Percentiles rank a stretch among this genome's conserved stretches.
These are phyloP conservation scores for Starmerella floris DNA, from an alignment of 805 yeast genomes.

Conservation along the genomic window DNA sequence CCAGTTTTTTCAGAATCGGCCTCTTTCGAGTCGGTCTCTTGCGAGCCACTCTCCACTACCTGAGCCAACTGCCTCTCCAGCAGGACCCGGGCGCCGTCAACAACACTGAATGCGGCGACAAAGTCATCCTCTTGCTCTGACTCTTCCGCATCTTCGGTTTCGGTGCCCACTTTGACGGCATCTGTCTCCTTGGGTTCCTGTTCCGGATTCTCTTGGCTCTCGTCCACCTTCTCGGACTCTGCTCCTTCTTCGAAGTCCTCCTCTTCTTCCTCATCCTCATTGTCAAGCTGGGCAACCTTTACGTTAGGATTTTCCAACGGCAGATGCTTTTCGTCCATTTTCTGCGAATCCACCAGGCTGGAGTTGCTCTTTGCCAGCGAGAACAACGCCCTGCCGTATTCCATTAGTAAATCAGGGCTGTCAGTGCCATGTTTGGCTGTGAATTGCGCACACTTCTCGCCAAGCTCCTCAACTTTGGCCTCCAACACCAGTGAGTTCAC, in stretches of 20 bases:
- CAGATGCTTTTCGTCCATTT: constrained; percentile 20
- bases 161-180: not conserved
- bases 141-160: constrained; percentile 16
- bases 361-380: constrained; percentile 61
- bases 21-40: constrained; percentile 22
- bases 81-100: constrained; percentile 63
- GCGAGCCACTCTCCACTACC: constrained; percentile 24
- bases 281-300: constrained; percentile 18
- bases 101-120: constrained; percentile 56
- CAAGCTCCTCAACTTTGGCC: constrained; percentile 9
- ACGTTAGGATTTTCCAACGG: constrained; percentile 17
- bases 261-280: constrained; percentile 23
- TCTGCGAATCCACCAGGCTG: constrained; percentile 56
- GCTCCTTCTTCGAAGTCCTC: constrained; percentile 12
- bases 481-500: constrained; percentile 5
- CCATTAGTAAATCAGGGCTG: constrained; percentile 53
- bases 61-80: constrained; percentile 34
- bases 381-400: constrained; percentile 71
- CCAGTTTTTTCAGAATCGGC: too few species aligned
- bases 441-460: constrained; percentile 36
- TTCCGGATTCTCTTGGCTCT: constrained; percentile 10
- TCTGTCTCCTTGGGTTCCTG: not conserved
- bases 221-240: constrained; percentile 25
- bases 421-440: constrained; percentile 46
- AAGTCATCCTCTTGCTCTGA: constrained; percentile 50